phyloP scores from a whole-genome alignment of 2,329 filamentous ascomycete species.

The Apiospora malaysiana region DNA sequence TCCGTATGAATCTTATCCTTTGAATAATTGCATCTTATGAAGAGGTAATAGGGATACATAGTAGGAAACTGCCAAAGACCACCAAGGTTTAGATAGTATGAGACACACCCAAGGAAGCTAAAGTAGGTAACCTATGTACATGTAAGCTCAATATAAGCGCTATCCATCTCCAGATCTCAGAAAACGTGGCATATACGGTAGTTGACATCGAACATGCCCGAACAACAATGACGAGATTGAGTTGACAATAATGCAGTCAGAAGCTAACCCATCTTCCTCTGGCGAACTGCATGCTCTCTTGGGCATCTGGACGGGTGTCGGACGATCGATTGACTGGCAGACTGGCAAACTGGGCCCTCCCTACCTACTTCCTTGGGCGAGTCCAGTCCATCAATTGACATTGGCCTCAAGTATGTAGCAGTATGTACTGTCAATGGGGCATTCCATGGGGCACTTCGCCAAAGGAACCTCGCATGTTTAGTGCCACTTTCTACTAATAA shows the following conservation, averaged over 20 bases:
- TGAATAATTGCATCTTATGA: too few relatives aligned
- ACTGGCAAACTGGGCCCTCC: background rate
- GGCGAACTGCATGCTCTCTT: slow-evolving; percentile 7
- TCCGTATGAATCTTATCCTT: too few relatives aligned
- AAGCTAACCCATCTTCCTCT: background rate
- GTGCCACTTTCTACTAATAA: too few relatives aligned
- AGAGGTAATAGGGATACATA: too few relatives aligned
- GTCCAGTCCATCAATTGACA: too few relatives aligned
- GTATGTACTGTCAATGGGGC: too few relatives aligned
- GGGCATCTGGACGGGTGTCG: background rate
- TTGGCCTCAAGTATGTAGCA: too few relatives aligned
- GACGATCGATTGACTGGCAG: background rate
- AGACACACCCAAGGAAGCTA: background rate
- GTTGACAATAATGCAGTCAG: background rate
- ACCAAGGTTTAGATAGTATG: background rate
- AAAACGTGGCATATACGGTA: background rate
- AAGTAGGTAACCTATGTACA: too few relatives aligned
- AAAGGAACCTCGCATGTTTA: background rate
- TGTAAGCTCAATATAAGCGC: background rate
- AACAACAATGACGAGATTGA: too few relatives aligned
- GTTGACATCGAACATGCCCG: too few relatives aligned
- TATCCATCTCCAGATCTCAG: background rate
- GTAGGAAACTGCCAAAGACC: background rate
- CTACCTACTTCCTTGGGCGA: too few relatives aligned
- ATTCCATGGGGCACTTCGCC: too few relatives aligned